These are phyloP conservation scores for Penicillium diatomitis DNA, from an alignment of 495 filamentous ascomycete species.

Conservation along the genomic window DNA sequence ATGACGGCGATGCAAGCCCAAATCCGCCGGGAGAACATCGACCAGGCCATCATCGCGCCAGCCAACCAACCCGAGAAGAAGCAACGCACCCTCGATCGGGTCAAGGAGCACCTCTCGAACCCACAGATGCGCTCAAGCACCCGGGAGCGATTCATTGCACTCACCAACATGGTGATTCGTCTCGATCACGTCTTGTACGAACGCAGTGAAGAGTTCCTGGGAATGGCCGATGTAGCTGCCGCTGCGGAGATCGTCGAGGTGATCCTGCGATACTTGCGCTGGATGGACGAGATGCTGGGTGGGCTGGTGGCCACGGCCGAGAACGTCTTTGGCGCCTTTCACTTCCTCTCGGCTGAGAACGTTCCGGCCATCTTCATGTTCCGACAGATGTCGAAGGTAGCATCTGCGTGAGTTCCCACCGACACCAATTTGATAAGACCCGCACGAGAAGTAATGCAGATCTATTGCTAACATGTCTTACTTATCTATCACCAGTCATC, in stretches of 20 bases:
- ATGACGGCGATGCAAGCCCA: constrained; percentile 14
- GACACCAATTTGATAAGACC: not conserved
- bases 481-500: constrained; percentile 4
- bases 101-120: constrained; percentile 9
- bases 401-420: constrained; percentile 13
- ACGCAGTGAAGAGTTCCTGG: constrained; percentile 5
- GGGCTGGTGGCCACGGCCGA: constrained; percentile 1
- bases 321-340: constrained; percentile 4
- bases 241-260: constrained; percentile 2
- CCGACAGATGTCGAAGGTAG: constrained; percentile 8
- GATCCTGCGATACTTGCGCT: constrained; percentile 10
- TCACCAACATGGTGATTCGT: constrained; percentile 17
- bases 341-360: not conserved
- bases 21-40: constrained; percentile 9
- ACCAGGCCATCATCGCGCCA: constrained; percentile 1
- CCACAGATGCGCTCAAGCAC: constrained; percentile 3
- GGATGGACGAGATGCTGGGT: constrained; percentile 8
- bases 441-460: not conserved
- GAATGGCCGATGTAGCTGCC: not conserved
- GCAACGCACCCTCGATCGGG: constrained; percentile 6
- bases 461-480: not conserved
- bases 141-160: constrained; percentile 14
- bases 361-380: constrained; percentile 6
- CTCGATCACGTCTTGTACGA: constrained; percentile 18
- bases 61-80: not conserved